A percentile compares a stretch with the other conserved stretches of the same genome.
These are phyloP conservation scores for Capsicum pubescens DNA, from an alignment of 257 asterid species.

Conservation along the genomic window DNA sequence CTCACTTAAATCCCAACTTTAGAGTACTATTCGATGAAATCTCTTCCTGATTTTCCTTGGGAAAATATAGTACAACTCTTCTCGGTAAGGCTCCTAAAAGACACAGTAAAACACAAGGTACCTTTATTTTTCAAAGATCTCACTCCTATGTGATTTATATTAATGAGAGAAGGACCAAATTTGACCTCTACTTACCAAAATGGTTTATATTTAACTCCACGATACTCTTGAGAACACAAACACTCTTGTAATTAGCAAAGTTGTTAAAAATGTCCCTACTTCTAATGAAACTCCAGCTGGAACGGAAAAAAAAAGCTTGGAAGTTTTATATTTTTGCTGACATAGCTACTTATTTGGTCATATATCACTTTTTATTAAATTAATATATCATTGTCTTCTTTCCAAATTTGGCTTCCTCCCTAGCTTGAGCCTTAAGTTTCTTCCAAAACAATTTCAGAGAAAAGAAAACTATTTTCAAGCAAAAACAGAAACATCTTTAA, in stretches of 20 bases:
- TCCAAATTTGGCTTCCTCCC: background rate
- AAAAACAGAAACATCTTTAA: background rate
- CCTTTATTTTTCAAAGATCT: background rate
- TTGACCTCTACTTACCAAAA: background rate
- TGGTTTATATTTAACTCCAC: background rate
- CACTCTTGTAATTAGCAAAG: background rate
- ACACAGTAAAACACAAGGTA: background rate
- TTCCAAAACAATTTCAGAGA: background rate
- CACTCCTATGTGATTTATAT: background rate
- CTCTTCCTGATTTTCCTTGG: slow-evolving; percentile 5
- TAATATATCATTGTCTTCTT: background rate
- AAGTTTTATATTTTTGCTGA: background rate
- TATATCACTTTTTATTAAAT: background rate
- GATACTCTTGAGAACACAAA: background rate
- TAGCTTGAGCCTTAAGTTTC: background rate
- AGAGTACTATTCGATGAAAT: background rate
- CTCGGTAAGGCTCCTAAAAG: slow-evolving; percentile 16
- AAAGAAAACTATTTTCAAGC: background rate
- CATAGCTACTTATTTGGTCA: background rate
- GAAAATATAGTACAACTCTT: background rate
- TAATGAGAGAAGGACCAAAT: background rate
- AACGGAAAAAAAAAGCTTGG: background rate
- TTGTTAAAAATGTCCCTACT: background rate
- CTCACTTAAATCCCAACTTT: background rate
- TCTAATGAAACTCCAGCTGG: background rate